phyloP scores from a whole-genome alignment of 345 rosid species.

The Eucalyptus victrix region DNA sequence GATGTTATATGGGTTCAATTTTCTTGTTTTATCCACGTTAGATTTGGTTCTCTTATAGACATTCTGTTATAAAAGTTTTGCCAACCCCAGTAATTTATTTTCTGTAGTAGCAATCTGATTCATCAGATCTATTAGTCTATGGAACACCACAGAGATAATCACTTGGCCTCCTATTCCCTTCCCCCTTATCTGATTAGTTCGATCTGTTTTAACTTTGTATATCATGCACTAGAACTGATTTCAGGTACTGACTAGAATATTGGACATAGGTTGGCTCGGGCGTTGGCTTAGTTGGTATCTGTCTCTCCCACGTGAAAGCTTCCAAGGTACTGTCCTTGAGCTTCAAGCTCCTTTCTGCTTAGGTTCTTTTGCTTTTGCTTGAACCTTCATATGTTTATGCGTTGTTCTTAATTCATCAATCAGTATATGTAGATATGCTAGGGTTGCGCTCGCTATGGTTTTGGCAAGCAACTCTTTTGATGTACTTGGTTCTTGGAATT shows the following conservation, averaged over 20 bases:
- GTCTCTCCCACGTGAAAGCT: conserved; percentile 74
- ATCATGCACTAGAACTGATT: neutral
- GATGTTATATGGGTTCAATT: neutral
- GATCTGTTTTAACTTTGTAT: neutral
- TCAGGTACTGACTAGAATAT: neutral
- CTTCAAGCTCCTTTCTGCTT: neutral
- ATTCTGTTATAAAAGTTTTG: neutral
- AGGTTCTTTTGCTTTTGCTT: neutral
- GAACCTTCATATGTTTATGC: neutral
- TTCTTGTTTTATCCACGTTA: neutral
- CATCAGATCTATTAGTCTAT: neutral
- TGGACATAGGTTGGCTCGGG: conserved; percentile 81
- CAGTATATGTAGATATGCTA: neutral
- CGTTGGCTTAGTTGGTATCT: conserved; percentile 76
- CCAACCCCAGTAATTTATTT: neutral
- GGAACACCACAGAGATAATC: neutral
- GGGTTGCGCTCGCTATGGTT: neutral
- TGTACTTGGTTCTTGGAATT: neutral
- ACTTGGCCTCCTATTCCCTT: neutral
- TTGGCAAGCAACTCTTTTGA: neutral
- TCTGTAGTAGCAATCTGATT: neutral
- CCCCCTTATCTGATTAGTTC: neutral
- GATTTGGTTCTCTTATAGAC: neutral
- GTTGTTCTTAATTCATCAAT: neutral
- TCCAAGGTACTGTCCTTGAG: neutral